phyloP scores from a whole-genome alignment of 164 flowering plant genomes.

The Dillenia turbinata region DNA sequence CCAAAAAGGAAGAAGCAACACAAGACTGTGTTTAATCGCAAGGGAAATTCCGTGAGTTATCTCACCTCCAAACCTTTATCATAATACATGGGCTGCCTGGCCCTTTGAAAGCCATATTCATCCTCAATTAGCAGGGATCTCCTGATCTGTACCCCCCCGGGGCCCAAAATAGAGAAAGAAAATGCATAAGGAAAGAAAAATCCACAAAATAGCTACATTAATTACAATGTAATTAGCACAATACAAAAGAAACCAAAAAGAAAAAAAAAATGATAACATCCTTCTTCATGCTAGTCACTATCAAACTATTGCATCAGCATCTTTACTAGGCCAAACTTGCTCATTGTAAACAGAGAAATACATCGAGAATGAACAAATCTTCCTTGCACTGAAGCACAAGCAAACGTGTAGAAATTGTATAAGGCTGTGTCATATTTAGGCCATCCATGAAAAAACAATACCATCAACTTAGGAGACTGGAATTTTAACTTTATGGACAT shows the following conservation, averaged over 20 bases:
- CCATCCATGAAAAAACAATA: too few relatives aligned
- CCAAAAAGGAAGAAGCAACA: background rate
- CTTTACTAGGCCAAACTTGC: too few relatives aligned
- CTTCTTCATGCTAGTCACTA: too few relatives aligned
- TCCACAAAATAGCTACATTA: background rate
- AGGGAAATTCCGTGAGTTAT: background rate
- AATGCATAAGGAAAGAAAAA: constrained; percentile 4
- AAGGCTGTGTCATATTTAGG: too few relatives aligned
- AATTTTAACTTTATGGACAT: too few relatives aligned
- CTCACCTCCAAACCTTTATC: constrained; percentile 89
- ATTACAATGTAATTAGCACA: background rate
- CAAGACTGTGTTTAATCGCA: background rate
- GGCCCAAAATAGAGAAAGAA: background rate
- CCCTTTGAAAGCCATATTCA: constrained; percentile 78
- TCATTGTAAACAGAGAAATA: too few relatives aligned
- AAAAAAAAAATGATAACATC: background rate
- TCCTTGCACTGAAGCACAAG: too few relatives aligned
- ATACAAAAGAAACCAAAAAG: background rate
- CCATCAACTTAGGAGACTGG: too few relatives aligned
- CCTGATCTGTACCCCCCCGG: constrained; percentile 49
- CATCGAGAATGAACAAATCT: too few relatives aligned
- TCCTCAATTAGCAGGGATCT: constrained; percentile 82
- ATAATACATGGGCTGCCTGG: constrained; percentile 69
- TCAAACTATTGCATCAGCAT: too few relatives aligned
- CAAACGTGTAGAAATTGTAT: too few relatives aligned